These are phyloP conservation scores for Myriosclerotinia scirpicola DNA, from an alignment of 2,329 filamentous ascomycete genomes.

Conservation along the genomic window DNA sequence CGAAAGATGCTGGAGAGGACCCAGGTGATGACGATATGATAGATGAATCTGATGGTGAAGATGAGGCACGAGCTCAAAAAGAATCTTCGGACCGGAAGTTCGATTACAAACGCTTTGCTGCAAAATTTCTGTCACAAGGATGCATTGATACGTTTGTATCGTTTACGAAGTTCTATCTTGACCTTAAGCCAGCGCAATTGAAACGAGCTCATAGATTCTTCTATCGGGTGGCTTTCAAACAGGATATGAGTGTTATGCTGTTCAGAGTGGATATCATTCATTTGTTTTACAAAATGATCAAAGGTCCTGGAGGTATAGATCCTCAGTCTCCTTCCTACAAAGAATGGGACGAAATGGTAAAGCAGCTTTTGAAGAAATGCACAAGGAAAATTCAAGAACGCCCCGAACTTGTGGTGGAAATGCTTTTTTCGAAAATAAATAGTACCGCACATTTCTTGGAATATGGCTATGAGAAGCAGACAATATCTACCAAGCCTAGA, in stretches of 20 bases:
- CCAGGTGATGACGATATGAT: slow-evolving; percentile 50
- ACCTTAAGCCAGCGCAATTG: slow-evolving; percentile 75
- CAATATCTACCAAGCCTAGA: slow-evolving; percentile 61
- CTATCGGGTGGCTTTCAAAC: slow-evolving; percentile 91
- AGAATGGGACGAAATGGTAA: slow-evolving; percentile 89
- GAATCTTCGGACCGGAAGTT: slow-evolving; percentile 85
- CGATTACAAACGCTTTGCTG: slow-evolving; percentile 81
- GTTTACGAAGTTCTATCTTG: slow-evolving; percentile 76
- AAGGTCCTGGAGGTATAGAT: slow-evolving; percentile 77
- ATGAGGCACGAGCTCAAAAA: slow-evolving; percentile 68
- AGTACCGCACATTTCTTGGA: slow-evolving; percentile 84
- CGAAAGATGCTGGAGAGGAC: slow-evolving; percentile 46
- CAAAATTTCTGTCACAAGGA: slow-evolving; percentile 77
- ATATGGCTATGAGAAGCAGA: slow-evolving; percentile 83
- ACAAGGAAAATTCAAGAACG: slow-evolving; percentile 82
- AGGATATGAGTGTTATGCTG: slow-evolving; percentile 83
- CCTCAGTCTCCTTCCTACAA: slow-evolving; percentile 65
- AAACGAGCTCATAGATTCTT: slow-evolving; percentile 94
- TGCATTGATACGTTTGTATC: slow-evolving; percentile 87
- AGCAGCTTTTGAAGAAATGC: slow-evolving; percentile 79
- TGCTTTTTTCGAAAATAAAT: slow-evolving; percentile 91
- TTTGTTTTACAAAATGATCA: slow-evolving; percentile 87
- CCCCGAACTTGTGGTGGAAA: slow-evolving; percentile 82
- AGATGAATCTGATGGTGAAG: slow-evolving; percentile 71
- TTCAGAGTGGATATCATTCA: slow-evolving; percentile 90